Base-by-base conservation (phyloP, 495 filamentous ascomycete species). In the Cercophora newfieldiana region DNA sequence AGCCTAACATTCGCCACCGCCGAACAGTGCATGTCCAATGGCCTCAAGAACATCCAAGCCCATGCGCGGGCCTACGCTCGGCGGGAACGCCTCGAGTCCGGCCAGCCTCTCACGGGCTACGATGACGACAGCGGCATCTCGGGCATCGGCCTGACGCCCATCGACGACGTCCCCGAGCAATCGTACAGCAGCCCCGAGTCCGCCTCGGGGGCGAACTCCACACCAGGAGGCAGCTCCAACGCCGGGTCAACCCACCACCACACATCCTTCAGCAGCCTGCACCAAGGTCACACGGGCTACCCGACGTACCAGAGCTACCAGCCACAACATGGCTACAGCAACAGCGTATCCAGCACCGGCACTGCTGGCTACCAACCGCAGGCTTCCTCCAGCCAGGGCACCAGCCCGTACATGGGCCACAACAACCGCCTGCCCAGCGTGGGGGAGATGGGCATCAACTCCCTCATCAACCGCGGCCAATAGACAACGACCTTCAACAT, bases 31-130 rank as follows among this genome's bases (percentile, higher is more conserved):
- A 84, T 86, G 82, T 81, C 81, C 71, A 83, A 83, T 70, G 84
- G 84, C 50, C 78, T 86, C 60, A 86, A 85, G 68, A 86, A 86
- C 72, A 79, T 86, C 66, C 82, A 85, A 68, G 81, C 79, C 53
- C 77, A 81, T 26, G 81, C 83, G 28, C 79, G 83, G 66, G 77
- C 83, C 53, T 78, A 76, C 57, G 77, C 82, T 47, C 80, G 84
- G 61, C 79, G 80, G 54, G 83, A 85, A 74, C 79, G 83, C 56
- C 74, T 84, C 62, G 80, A 81, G 70, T 72, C 77, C 24, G 77
- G 78, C 24, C 74, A 77, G 22, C 69, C 71, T 7, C 64, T 77
- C 29, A 67, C 74, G 66, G 75, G 68, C 66, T 83, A 82, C 77
- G 81, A 82, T 74, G 81, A 83, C 71, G 79, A 82, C 72, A 78